These are phyloP conservation scores for Fusarium sp. DNA, from an alignment of 2,329 filamentous ascomycete species.

Conservation along the genomic window DNA sequence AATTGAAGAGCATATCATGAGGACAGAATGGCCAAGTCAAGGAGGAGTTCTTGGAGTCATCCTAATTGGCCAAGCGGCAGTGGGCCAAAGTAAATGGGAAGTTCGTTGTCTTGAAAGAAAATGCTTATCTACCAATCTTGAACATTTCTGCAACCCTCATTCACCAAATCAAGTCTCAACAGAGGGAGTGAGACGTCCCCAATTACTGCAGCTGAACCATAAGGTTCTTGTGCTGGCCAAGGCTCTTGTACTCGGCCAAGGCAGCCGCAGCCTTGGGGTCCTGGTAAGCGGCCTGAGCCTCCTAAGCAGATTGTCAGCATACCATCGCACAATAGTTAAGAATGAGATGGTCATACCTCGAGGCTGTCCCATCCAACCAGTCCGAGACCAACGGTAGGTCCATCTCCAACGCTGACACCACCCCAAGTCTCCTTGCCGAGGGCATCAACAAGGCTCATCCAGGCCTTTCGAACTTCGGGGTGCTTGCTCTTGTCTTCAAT, in stretches of 20 bases:
- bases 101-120: too few relatives aligned
- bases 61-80: too few relatives aligned
- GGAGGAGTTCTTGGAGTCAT: too few relatives aligned
- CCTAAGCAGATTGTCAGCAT: background rate
- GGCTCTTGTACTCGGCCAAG: conserved; percentile 4
- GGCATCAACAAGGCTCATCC: conserved; percentile 1
- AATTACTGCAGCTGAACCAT: conserved; percentile 7
- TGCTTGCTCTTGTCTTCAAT: conserved; percentile 6
- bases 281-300: conserved; percentile 8
- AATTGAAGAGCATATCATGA: too few relatives aligned
- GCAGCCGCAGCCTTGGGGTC: conserved; percentile 13
- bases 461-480: background rate
- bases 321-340: rapidly evolving
- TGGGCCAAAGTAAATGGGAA: too few relatives aligned
- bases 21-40: too few relatives aligned
- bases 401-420: conserved; percentile 11
- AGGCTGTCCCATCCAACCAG: conserved; percentile 23
- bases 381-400: conserved; percentile 6
- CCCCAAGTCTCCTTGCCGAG: conserved; percentile 20
- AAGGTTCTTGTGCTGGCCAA: conserved; percentile 11
- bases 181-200: background rate
- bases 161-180: background rate
- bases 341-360: background rate
- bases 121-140: background rate
- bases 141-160: background rate